Evolutionary conservation across 2,329 filamentous ascomycete species (phyloP).

Genomic region (Rutstroemia sp.): DNA sequence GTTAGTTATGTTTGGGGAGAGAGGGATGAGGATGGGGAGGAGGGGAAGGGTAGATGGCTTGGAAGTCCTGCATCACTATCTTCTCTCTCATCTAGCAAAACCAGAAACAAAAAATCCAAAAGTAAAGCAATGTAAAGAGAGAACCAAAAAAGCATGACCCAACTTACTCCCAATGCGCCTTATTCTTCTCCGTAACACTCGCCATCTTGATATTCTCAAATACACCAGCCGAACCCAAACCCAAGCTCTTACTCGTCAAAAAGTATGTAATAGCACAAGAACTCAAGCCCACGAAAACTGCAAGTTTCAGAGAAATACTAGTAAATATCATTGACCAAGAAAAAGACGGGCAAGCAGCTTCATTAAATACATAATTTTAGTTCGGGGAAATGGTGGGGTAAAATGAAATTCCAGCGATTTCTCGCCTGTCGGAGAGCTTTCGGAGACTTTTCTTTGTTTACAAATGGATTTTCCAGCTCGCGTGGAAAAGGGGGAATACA

Average conservation of each 20-base stretch:
- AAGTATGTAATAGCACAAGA: neutral
- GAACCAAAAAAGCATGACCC: neutral
- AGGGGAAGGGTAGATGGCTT: neutral
- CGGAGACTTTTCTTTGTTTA: conserved; percentile 13
- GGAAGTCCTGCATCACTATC: neutral
- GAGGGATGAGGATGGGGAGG: neutral
- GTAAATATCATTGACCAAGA: neutral
- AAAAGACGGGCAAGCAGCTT: neutral
- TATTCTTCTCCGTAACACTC: conserved; percentile 32
- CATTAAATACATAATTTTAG: neutral
- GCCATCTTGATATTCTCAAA: too few relatives aligned
- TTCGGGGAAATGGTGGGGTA: neutral
- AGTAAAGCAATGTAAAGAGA: neutral
- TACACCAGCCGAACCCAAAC: neutral
- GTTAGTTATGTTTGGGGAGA: too few relatives aligned
- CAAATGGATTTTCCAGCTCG: neutral
- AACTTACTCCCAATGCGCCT: conserved; percentile 34
- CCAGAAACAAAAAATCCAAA: neutral
- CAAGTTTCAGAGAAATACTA: neutral
- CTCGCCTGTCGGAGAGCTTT: conserved; percentile 22
- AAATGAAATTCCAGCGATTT: neutral
- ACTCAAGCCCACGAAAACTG: neutral
- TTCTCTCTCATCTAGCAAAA: neutral
- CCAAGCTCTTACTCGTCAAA: neutral
- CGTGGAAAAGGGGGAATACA: conserved; percentile 8